phyloP scores from a whole-genome alignment of 441 rosid genomes.

The Eruca vesicaria region DNA sequence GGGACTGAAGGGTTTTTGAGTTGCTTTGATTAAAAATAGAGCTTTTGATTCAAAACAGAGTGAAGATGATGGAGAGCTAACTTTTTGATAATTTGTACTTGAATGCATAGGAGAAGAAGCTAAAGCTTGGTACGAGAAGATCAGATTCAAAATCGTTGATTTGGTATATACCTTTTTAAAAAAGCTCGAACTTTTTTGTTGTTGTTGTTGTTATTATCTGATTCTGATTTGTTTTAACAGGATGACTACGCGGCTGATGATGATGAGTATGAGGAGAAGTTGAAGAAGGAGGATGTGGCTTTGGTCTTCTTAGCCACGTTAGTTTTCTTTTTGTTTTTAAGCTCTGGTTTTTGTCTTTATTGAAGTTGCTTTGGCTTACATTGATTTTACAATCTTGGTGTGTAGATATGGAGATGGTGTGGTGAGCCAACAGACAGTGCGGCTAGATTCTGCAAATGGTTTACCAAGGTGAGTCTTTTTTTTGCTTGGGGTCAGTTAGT shows the following conservation, averaged over 20 bases:
- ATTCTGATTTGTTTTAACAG: slow-evolving; percentile 35
- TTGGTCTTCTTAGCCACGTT: slow-evolving; percentile 95
- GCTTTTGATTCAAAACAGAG: neutral
- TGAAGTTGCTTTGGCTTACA: slow-evolving; percentile 4
- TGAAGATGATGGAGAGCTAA: slow-evolving; percentile 14
- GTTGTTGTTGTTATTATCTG: no score
- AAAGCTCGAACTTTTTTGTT: neutral
- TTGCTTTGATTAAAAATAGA: no score
- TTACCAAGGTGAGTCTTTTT: slow-evolving; percentile 65
- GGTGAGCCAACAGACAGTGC: slow-evolving; percentile 99
- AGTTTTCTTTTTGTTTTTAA: slow-evolving; percentile 31
- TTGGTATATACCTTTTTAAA: slow-evolving; percentile 43
- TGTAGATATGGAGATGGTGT: slow-evolving; percentile 96
- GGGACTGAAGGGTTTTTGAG: no score
- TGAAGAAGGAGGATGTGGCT: slow-evolving; percentile 79
- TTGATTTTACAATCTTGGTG: neutral
- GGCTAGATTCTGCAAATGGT: slow-evolving; percentile 97
- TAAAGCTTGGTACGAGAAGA: slow-evolving; percentile 83
- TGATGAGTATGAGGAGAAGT: slow-evolving; percentile 83
- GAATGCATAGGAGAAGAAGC: slow-evolving; percentile 95
- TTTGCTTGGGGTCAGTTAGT: neutral
- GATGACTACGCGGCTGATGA: slow-evolving; percentile 96
- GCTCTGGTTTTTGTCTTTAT: neutral
- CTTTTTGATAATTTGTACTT: neutral
- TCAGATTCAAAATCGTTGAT: slow-evolving; percentile 74